These are phyloP conservation scores for Periglandula ipomoeae DNA, from an alignment of 2,329 filamentous ascomycete genomes.

Conservation along the genomic window DNA sequence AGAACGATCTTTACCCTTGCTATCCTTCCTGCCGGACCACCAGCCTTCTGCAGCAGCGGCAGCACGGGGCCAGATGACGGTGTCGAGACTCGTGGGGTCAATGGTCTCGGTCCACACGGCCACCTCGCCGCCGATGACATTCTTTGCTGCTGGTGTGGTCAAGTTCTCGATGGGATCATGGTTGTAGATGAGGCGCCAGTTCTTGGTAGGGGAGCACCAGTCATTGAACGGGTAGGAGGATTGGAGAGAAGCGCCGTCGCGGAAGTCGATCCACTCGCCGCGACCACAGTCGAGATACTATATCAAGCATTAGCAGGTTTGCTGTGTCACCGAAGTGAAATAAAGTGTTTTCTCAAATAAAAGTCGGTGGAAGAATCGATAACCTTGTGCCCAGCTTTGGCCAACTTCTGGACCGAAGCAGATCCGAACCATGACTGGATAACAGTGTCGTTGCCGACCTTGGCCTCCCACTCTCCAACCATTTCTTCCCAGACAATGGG, in stretches of 20 bases:
- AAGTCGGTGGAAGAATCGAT: conserved; percentile 69
- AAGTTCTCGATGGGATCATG: conserved; percentile 65
- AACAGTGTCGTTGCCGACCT: conserved; percentile 59
- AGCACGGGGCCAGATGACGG: conserved; percentile 68
- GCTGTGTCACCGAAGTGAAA: neutral
- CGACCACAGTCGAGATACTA: conserved; percentile 78
- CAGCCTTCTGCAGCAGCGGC: conserved; percentile 68
- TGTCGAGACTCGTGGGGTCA: conserved; percentile 66
- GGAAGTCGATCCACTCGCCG: conserved; percentile 69
- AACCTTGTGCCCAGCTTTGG: conserved; percentile 56
- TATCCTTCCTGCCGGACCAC: conserved; percentile 66
- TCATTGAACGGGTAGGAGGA: conserved; percentile 63
- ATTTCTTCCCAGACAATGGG: conserved; percentile 89
- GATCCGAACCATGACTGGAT: conserved; percentile 72
- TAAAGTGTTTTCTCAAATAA: conserved; percentile 42
- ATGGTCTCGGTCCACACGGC: conserved; percentile 76
- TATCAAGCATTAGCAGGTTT: neutral
- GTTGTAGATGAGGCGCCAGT: conserved; percentile 72
- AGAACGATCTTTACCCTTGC: conserved; percentile 56
- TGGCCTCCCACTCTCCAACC: conserved; percentile 68
- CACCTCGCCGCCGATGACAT: conserved; percentile 73
- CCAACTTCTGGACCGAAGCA: conserved; percentile 50
- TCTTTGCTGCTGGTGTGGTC: conserved; percentile 48
- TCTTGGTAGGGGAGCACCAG: conserved; percentile 74
- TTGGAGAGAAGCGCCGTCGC: conserved; percentile 35